These are phyloP conservation scores for Calocybe indica DNA, from an alignment of 768 basidiomycete species.

Conservation along the genomic window DNA sequence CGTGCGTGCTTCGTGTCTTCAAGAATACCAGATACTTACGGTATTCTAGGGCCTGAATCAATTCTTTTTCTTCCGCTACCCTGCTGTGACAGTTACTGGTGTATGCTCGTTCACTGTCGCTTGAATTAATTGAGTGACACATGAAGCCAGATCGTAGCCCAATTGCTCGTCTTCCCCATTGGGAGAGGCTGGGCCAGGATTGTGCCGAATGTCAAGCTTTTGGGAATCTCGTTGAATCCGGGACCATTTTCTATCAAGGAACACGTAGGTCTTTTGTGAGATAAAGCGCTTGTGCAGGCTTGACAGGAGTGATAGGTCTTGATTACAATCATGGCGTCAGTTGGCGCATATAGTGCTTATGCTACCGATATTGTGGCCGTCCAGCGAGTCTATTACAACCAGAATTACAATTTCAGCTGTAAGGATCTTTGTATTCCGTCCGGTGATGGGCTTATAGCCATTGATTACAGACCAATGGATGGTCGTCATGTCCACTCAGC, in stretches of 20 bases:
- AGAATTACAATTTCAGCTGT: slow-evolving; percentile 55
- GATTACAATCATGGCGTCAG: slow-evolving; percentile 45
- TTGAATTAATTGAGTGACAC: background rate
- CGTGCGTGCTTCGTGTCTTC: slow-evolving; percentile 16
- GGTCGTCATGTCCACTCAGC: slow-evolving; percentile 67
- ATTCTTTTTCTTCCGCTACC: slow-evolving; percentile 75
- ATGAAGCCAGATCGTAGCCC: slow-evolving; percentile 50
- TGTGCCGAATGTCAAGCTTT: slow-evolving; percentile 45
- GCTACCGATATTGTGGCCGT: slow-evolving; percentile 77
- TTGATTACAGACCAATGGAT: slow-evolving; percentile 63
- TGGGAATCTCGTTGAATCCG: slow-evolving; percentile 51
- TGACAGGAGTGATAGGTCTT: slow-evolving; percentile 33
- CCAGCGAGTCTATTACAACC: slow-evolving; percentile 67
- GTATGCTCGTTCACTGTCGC: slow-evolving; percentile 27
- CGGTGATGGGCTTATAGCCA: background rate
- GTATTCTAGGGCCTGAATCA: slow-evolving; percentile 51
- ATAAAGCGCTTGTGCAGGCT: slow-evolving; percentile 23
- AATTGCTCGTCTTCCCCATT: slow-evolving; percentile 62
- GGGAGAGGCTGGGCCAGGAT: slow-evolving; percentile 53
- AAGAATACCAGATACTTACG: background rate
- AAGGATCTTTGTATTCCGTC: slow-evolving; percentile 13
- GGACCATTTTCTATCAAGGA: slow-evolving; percentile 76
- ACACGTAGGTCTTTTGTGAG: slow-evolving; percentile 39
- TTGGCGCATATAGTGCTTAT: slow-evolving; percentile 50
- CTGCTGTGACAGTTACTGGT: slow-evolving; percentile 53